These are phyloP conservation scores for Coniochaeta ligniaria DNA, from an alignment of 2,329 filamentous ascomycete species.

Conservation along the genomic window DNA sequence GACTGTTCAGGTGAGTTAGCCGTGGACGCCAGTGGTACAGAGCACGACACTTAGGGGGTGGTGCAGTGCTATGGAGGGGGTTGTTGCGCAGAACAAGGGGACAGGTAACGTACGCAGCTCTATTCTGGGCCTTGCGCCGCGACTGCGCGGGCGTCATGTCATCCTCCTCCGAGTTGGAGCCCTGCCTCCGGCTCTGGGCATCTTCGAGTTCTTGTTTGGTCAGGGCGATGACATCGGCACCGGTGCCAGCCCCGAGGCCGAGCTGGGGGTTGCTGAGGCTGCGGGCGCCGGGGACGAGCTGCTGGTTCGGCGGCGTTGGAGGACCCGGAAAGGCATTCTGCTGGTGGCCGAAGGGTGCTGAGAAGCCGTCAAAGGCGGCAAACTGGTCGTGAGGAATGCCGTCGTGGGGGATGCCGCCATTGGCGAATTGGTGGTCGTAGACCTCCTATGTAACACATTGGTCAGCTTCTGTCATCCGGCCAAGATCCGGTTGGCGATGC, in stretches of 20 bases:
- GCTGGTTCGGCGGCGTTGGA: conserved; percentile 43
- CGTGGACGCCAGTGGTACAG: too few relatives aligned
- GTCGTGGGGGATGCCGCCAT: conserved; percentile 12
- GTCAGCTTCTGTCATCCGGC: conserved; percentile 18
- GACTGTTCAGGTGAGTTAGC: conserved; percentile 43
- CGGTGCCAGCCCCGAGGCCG: conserved; percentile 16
- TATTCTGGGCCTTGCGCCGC: conserved; percentile 53
- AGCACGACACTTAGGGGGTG: too few relatives aligned
- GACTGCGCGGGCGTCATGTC: conserved; percentile 51
- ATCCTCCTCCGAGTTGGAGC: conserved; percentile 48
- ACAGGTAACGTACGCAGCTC: conserved; percentile 47
- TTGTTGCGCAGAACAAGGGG: too few relatives aligned
- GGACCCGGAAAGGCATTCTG: conserved; percentile 34
- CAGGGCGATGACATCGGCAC: conserved; percentile 23
- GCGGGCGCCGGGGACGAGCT: conserved; percentile 8
- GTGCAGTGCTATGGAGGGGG: too few relatives aligned
- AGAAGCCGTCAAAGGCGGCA: conserved; percentile 36
- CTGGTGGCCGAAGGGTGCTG: conserved; percentile 29
- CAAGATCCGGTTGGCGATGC: neutral
- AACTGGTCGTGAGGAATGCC: conserved; percentile 32
- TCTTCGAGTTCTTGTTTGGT: conserved; percentile 31
- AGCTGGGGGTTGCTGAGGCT: conserved; percentile 17
- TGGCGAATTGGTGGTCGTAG: conserved; percentile 37
- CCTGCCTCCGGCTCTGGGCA: conserved; percentile 23
- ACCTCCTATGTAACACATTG: conserved; percentile 37